These are phyloP conservation scores for Auricularia sp. DNA, from an alignment of 768 basidiomycete genomes.

Conservation along the genomic window DNA sequence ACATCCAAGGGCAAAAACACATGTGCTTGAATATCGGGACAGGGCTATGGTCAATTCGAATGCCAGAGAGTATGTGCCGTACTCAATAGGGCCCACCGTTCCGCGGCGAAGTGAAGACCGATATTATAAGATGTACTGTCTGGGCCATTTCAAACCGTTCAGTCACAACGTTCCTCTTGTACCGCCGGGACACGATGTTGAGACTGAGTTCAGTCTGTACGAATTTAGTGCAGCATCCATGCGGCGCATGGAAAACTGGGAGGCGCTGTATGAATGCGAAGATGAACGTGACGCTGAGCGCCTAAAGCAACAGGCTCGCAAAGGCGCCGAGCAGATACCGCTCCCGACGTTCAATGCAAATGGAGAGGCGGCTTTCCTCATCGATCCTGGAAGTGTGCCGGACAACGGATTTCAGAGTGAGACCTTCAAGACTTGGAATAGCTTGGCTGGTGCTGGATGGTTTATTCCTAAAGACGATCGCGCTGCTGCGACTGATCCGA, in stretches of 20 bases:
- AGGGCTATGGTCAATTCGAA: not conserved
- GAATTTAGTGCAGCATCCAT: not conserved
- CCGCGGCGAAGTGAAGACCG: not conserved
- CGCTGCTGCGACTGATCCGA: no score
- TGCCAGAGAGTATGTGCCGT: conserved; percentile 5
- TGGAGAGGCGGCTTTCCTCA: no score
- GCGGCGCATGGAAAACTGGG: conserved; percentile 9
- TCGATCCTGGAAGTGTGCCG: no score
- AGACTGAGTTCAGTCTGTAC: not conserved
- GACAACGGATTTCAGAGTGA: no score
- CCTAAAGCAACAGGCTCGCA: conserved; percentile 7
- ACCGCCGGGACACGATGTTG: not conserved
- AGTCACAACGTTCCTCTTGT: conserved; percentile 1
- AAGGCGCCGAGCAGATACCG: not conserved
- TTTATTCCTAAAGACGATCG: no score
- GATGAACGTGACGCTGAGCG: conserved; percentile 26
- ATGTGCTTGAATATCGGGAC: conserved; percentile 12
- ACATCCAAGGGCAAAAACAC: no score
- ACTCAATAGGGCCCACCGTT: conserved; percentile 11
- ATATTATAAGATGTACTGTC: conserved; percentile 10
- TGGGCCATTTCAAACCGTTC: conserved; percentile 17
- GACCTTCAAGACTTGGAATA: no score
- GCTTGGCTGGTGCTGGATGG: no score
- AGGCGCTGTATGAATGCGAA: conserved; percentile 24
- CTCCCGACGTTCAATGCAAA: no score